Conservation (phyloP, 2,329 filamentous ascomycete species). For the Tolypocladium tundrense region DNA sequence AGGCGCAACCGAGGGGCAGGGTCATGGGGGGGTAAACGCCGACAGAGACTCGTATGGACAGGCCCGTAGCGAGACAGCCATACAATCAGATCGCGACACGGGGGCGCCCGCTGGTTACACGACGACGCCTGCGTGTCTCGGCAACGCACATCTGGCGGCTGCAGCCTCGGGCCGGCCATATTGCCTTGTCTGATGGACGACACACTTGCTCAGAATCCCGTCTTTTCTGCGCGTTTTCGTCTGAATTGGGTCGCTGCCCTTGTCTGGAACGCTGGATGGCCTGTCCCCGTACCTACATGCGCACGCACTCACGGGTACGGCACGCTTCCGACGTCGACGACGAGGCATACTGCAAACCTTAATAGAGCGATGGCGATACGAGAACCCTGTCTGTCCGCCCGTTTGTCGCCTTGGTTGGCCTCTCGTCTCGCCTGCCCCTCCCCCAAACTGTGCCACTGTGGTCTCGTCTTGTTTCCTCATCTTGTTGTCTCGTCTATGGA, state of each 20-base stretch:
- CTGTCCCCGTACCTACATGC: not conserved
- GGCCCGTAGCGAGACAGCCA: not conserved
- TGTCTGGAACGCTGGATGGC: not conserved
- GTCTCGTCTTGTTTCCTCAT: constrained; percentile 8
- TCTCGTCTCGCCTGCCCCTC: not conserved
- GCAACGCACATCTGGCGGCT: not conserved
- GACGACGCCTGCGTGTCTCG: not conserved
- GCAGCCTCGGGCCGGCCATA: not conserved
- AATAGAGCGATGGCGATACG: not conserved
- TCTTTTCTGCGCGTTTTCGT: not conserved
- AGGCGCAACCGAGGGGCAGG: not conserved
- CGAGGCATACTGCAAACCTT: not conserved
- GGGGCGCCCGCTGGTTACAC: not conserved
- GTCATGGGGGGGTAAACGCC: not conserved
- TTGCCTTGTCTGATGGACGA: not conserved
- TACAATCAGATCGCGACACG: not conserved
- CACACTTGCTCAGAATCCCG: not conserved
- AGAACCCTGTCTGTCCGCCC: not conserved
- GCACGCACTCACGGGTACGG: not conserved
- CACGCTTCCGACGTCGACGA: no score
- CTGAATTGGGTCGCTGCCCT: no score
- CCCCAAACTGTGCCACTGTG: constrained; percentile 2
- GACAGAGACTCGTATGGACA: not conserved
- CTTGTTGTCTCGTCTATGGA: not conserved
- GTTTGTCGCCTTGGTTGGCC: not conserved